phyloP scores from a whole-genome alignment of 176 grass and related monocot genomes.

The Phragmites australis region DNA sequence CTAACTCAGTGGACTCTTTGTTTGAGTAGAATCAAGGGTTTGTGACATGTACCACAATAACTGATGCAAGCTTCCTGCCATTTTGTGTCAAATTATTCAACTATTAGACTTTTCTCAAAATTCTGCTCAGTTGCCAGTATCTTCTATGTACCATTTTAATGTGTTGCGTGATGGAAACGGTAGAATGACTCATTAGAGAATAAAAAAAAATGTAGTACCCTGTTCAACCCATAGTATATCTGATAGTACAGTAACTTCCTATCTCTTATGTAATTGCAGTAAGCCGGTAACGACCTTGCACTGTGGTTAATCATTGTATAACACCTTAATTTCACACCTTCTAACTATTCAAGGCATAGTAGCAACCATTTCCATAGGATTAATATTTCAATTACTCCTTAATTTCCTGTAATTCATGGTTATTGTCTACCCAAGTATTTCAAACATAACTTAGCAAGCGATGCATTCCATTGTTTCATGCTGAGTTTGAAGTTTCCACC shows the following conservation, averaged over 20 bases:
- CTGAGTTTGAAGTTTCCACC: slow-evolving; percentile 27
- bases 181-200: neutral
- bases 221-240: neutral
- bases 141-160: neutral
- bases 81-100: neutral
- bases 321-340: slow-evolving; percentile 1
- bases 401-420: neutral
- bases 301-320: slow-evolving; percentile 8
- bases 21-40: neutral
- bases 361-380: slow-evolving; percentile 5
- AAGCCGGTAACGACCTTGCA: neutral
- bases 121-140: neutral
- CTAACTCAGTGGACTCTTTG: neutral
- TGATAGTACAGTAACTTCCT: neutral
- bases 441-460: slow-evolving; percentile 2
- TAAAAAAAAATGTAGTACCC: neutral
- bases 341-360: slow-evolving; percentile 29
- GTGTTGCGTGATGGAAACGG: slow-evolving; percentile 8
- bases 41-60: neutral
- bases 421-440: slow-evolving; percentile 16
- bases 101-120: neutral
- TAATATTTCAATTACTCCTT: slow-evolving; percentile 13
- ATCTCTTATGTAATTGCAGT: slow-evolving; percentile 21
- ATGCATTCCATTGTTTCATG: slow-evolving; percentile 28
- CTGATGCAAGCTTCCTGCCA: slow-evolving; percentile 1